Conservation (phyloP, 306 rosid species). For the Begonia masoniana region DNA sequence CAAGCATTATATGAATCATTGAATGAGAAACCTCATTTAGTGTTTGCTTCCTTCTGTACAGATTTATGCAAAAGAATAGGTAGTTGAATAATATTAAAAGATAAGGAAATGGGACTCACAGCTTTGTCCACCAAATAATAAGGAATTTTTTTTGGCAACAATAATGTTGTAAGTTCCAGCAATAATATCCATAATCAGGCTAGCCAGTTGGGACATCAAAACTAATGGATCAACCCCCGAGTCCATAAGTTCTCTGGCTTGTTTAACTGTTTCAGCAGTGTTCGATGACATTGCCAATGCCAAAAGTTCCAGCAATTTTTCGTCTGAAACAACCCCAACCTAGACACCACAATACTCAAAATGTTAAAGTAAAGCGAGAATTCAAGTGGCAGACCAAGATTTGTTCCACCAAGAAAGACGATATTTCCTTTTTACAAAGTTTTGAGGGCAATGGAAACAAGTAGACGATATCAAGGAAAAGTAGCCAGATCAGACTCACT, state of each 20-base stretch:
- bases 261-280: constrained; percentile 88
- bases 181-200: constrained; percentile 93
- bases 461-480: constrained; percentile 12
- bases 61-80: constrained; percentile 11
- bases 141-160: constrained; percentile 43
- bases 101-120: constrained; percentile 48
- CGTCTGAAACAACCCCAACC: constrained; percentile 98
- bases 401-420: no score
- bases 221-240: constrained; percentile 90
- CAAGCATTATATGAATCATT: no score
- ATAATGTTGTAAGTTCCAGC: constrained; percentile 69
- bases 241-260: constrained; percentile 93
- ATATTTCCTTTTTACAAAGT: background rate
- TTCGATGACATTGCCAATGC: constrained; percentile 94
- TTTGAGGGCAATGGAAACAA: background rate
- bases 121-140: constrained; percentile 45
- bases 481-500: constrained; percentile 45
- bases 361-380: constrained; percentile 1
- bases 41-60: no score
- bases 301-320: constrained; percentile 83
- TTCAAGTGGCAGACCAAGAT: background rate
- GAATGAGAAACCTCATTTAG: no score
- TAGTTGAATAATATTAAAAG: constrained; percentile 6
- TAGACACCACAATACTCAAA: constrained; percentile 24
- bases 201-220: constrained; percentile 91